phyloP scores from a whole-genome alignment of 2,329 filamentous ascomycete genomes.

The Xylaria polymorpha region DNA sequence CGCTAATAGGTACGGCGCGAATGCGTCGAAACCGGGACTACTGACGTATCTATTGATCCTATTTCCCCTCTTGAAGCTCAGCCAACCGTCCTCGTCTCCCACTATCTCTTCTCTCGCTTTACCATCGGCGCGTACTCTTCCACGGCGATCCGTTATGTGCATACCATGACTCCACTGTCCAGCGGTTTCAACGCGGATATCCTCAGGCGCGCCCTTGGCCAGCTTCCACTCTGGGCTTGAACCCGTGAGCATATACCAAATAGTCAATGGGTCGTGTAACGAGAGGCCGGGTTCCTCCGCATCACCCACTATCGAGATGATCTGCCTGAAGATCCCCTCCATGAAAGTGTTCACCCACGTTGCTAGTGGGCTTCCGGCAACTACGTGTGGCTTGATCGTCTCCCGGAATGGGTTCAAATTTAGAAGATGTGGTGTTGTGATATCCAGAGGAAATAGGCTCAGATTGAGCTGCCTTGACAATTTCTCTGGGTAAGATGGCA shows the following conservation, averaged over 20 bases:
- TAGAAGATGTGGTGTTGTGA: slow-evolving; percentile 78
- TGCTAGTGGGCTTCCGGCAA: slow-evolving; percentile 76
- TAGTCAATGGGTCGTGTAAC: slow-evolving; percentile 80
- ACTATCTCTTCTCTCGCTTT: slow-evolving; percentile 63
- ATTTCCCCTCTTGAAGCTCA: slow-evolving; percentile 80
- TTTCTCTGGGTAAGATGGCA: slow-evolving; percentile 71
- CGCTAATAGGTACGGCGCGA: slow-evolving; percentile 74
- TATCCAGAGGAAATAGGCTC: slow-evolving; percentile 79
- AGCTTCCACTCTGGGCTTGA: slow-evolving; percentile 68
- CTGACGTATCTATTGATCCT: slow-evolving; percentile 78
- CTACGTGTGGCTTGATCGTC: slow-evolving; percentile 65
- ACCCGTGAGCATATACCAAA: slow-evolving; percentile 80
- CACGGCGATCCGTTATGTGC: slow-evolving; percentile 83
- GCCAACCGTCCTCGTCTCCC: slow-evolving; percentile 81
- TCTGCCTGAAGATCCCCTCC: slow-evolving; percentile 74
- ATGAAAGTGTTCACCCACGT: slow-evolving; percentile 80
- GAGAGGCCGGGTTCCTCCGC: slow-evolving; percentile 69
- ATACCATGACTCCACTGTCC: slow-evolving; percentile 97
- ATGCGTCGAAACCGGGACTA: slow-evolving; percentile 74
- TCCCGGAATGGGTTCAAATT: slow-evolving; percentile 68
- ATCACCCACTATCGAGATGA: slow-evolving; percentile 70
- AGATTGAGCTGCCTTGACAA: slow-evolving; percentile 74
- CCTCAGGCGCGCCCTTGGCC: slow-evolving; percentile 70
- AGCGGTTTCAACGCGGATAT: slow-evolving; percentile 87
- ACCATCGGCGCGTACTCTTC: slow-evolving; percentile 65